phyloP scores from a whole-genome alignment of 129 eudicot species.

The Logfia minima region DNA sequence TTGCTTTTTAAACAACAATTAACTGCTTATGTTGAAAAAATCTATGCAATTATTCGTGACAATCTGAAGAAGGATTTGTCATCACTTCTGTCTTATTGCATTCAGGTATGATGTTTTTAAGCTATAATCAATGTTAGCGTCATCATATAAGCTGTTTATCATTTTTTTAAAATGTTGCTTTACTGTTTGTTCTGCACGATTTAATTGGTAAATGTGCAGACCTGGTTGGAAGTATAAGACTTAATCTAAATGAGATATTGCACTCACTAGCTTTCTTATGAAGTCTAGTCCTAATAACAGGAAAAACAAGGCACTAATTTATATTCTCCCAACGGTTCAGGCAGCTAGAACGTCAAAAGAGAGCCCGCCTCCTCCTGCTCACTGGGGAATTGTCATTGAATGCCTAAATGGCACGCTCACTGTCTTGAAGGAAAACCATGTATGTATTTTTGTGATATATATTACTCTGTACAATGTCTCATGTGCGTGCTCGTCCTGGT shows the following conservation, averaged over 20 bases:
- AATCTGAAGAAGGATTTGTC: constrained; percentile 71
- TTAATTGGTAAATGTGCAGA: not conserved
- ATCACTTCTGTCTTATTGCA: constrained; percentile 61
- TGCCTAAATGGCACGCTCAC: constrained; percentile 52
- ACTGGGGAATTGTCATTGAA: constrained; percentile 59
- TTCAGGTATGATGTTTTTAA: constrained; percentile 51
- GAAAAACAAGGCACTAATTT: constrained; percentile 34
- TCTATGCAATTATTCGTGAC: constrained; percentile 76
- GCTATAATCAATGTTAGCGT: not conserved
- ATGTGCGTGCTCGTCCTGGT: constrained; percentile 2
- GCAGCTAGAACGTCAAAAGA: constrained; percentile 40
- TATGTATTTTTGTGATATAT: constrained; percentile 31
- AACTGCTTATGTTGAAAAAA: constrained; percentile 90
- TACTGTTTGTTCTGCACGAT: constrained; percentile 9
- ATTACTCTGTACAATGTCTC: not conserved
- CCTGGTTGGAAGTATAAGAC: constrained; percentile 3
- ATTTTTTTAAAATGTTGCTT: not conserved
- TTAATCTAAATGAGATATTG: constrained; percentile 22
- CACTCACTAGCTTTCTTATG: constrained; percentile 23
- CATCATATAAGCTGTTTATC: not conserved
- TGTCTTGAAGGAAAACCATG: constrained; percentile 55
- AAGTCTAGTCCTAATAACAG: constrained; percentile 33
- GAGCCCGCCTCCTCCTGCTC: constrained; percentile 47
- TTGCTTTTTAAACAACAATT: constrained; percentile 92
- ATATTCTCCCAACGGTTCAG: constrained; percentile 44